A percentile compares a stretch with the other conserved stretches of the same genome.
Evolutionary conservation across 768 basidiomycete species (phyloP).

Genomic region (Phylloporus rhodoxanthus): DNA sequence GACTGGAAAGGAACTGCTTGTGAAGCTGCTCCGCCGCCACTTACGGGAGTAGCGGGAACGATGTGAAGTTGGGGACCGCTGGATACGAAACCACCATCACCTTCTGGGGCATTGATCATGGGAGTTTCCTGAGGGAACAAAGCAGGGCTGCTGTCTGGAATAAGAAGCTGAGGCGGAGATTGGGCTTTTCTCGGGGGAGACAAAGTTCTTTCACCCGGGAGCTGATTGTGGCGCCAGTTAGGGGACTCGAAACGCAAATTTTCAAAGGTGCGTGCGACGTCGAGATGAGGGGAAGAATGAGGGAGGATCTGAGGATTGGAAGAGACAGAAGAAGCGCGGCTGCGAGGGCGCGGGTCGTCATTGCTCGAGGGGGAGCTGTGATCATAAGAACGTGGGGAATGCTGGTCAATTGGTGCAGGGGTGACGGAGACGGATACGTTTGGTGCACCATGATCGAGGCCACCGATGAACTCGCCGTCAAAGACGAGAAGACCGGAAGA

Average conservation of each 20-base stretch:
- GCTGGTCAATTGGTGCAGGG: constrained; percentile 31
- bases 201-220: constrained; percentile 38
- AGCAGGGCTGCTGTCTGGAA: constrained; percentile 51
- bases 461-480: constrained; percentile 41
- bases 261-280: constrained; percentile 53
- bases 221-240: constrained; percentile 45
- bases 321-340: constrained; percentile 63
- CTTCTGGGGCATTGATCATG: constrained; percentile 59
- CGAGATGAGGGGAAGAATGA: constrained; percentile 51
- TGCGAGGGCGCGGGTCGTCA: constrained; percentile 45
- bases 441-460: constrained; percentile 24
- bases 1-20: constrained; percentile 49
- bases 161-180: constrained; percentile 56
- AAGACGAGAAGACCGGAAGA: constrained; percentile 52
- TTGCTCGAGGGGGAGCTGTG: constrained; percentile 62
- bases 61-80: constrained; percentile 66
- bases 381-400: constrained; percentile 45
- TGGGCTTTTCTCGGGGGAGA: constrained; percentile 48
- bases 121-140: constrained; percentile 39
- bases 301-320: constrained; percentile 43
- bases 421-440: constrained; percentile 38
- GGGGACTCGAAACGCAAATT: constrained; percentile 63
- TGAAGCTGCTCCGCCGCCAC: constrained; percentile 47
- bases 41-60: constrained; percentile 78
- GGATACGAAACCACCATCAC: constrained; percentile 41